Conservation (phyloP, 805 yeast species). For the Candida taoyuanica region DNA sequence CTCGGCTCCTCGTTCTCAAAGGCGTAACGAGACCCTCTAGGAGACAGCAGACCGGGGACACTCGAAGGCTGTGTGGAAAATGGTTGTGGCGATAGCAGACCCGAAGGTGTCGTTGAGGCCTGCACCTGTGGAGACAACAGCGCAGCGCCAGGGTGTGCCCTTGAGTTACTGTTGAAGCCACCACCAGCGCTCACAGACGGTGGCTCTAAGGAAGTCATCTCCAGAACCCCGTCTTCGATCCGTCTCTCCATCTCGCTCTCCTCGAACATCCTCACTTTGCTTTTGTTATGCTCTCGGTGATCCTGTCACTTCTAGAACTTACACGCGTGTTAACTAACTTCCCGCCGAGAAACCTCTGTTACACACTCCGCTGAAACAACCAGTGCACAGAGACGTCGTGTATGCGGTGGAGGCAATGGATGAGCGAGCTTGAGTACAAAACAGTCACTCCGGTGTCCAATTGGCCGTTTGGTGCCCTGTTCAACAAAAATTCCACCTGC, state of each 20-base stretch:
- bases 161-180: conserved; percentile 10
- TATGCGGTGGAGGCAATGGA: too few species aligned
- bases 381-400: background rate
- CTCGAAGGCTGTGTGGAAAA: background rate
- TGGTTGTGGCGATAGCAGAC: conserved; percentile 14
- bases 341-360: too few species aligned
- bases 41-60: conserved; percentile 36
- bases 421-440: too few species aligned
- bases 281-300: too few species aligned
- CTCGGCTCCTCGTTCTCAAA: conserved; percentile 22
- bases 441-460: too few species aligned
- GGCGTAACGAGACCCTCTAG: conserved; percentile 34
- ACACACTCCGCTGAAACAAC: too few species aligned
- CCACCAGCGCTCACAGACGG: conserved; percentile 3
- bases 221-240: conserved; percentile 13
- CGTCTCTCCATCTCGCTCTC: conserved; percentile 12
- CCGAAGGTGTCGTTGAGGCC: conserved; percentile 11
- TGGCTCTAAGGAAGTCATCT: conserved; percentile 8
- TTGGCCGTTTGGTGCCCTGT: too few species aligned
- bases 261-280: too few species aligned
- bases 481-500: too few species aligned
- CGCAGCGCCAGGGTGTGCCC: conserved; percentile 40
- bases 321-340: too few species aligned
- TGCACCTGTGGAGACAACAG: conserved; percentile 29
- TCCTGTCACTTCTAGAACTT: too few species aligned